Conservation (phyloP, 2,329 filamentous ascomycete genomes). For the Sporothrix dimorphospora region DNA sequence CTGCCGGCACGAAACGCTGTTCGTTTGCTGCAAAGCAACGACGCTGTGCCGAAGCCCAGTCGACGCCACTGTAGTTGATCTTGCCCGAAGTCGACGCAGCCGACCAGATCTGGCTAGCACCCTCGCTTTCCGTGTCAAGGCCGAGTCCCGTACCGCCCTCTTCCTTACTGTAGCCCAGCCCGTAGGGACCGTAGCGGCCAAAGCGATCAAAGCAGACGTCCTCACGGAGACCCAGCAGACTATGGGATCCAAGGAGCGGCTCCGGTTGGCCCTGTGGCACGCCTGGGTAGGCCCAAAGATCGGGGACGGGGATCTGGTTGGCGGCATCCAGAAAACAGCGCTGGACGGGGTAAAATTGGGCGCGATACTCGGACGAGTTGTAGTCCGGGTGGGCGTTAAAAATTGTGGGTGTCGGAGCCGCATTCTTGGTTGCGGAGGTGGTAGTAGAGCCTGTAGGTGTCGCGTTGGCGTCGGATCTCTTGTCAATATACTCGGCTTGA, state of each 20-base stretch:
- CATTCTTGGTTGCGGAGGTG: constrained; percentile 29
- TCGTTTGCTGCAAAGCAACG: constrained; percentile 63
- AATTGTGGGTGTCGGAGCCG: constrained; percentile 48
- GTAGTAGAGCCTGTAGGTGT: background rate
- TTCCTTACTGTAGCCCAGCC: constrained; percentile 75
- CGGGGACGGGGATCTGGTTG: constrained; percentile 60
- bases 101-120: constrained; percentile 62
- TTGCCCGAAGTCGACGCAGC: constrained; percentile 49
- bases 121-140: constrained; percentile 72
- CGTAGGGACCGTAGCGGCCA: constrained; percentile 81
- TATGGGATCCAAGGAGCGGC: constrained; percentile 75
- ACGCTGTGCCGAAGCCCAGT: constrained; percentile 60
- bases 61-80: constrained; percentile 58
- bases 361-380: constrained; percentile 57
- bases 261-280: constrained; percentile 70
- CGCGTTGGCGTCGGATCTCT: constrained; percentile 10
- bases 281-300: constrained; percentile 64
- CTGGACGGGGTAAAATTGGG: constrained; percentile 56
- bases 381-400: constrained; percentile 75
- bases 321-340: constrained; percentile 67
- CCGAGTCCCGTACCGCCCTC: constrained; percentile 72
- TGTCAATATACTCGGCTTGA: background rate
- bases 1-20: constrained; percentile 54
- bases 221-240: constrained; percentile 71
- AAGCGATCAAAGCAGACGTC: constrained; percentile 89